Evolutionary conservation across 163 green algal species (phyloP).

Genomic region (Prototheca wickerhamii): DNA sequence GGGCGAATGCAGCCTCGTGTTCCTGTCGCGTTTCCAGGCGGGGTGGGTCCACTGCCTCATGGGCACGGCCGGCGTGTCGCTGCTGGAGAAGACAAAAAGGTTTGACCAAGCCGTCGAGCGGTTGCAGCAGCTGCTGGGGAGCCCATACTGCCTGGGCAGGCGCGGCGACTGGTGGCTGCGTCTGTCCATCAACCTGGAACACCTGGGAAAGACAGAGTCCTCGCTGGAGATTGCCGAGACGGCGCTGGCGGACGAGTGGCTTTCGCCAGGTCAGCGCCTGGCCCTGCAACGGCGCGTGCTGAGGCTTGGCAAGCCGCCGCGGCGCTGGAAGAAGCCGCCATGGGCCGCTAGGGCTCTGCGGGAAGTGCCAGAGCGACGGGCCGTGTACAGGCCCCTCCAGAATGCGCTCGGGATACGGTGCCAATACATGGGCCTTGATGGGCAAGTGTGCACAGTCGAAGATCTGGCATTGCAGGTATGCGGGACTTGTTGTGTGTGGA

Average conservation of each 20-base stretch:
- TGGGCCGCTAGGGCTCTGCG: slow-evolving; percentile 41
- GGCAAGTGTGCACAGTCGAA: slow-evolving; percentile 63
- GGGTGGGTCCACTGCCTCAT: slow-evolving; percentile 64
- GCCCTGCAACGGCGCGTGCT: slow-evolving; percentile 68
- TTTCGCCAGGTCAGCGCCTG: slow-evolving; percentile 63
- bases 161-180: slow-evolving; percentile 71
- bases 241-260: slow-evolving; percentile 62
- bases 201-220: slow-evolving; percentile 49
- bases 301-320: slow-evolving; percentile 68
- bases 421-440: slow-evolving; percentile 45
- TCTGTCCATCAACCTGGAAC: slow-evolving; percentile 69
- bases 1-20: slow-evolving; percentile 13
- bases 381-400: slow-evolving; percentile 32
- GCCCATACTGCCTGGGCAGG: slow-evolving; percentile 33
- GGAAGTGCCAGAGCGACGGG: slow-evolving; percentile 49
- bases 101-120: slow-evolving; percentile 54
- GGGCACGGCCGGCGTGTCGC: slow-evolving; percentile 52
- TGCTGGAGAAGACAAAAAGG: slow-evolving; percentile 58
- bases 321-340: slow-evolving; percentile 56
- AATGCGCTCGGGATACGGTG: slow-evolving; percentile 30
- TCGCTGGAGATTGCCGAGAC: slow-evolving; percentile 63
- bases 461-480: not conserved
- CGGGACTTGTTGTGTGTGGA: not conserved
- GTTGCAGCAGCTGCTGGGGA: slow-evolving; percentile 61
- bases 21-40: slow-evolving; percentile 37